Percentiles rank a stretch among this genome's conserved stretches.
phyloP scores from a whole-genome alignment of 2,329 filamentous ascomycete genomes.

The Xylariaceae sp. region DNA sequence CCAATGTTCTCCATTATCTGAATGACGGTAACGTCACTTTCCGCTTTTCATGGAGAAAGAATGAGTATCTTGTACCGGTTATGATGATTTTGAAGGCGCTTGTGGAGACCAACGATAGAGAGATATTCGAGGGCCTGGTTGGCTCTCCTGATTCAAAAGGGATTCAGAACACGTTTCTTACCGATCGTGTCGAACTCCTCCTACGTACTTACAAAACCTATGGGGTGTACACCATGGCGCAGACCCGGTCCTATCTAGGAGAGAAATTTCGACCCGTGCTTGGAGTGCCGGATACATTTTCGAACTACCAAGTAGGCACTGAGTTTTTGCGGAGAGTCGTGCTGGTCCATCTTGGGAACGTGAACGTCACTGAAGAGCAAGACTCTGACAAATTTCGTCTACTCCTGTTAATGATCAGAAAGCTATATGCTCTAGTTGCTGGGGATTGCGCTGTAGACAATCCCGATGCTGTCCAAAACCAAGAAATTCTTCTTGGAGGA shows the following conservation, averaged over 20 bases:
- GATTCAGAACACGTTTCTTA: constrained; percentile 87
- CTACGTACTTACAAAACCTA: constrained; percentile 94
- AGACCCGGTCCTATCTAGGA: constrained; percentile 86
- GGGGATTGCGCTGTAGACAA: constrained; percentile 95
- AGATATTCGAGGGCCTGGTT: constrained; percentile 93
- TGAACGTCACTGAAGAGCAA: constrained; percentile 81
- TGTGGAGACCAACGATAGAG: constrained; percentile 92
- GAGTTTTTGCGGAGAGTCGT: constrained; percentile 92
- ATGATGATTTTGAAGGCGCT: constrained; percentile 97
- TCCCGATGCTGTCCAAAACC: constrained; percentile 94
- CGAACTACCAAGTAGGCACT: constrained; percentile 85
- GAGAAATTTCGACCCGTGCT: constrained; percentile 90
- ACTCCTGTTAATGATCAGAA: constrained; percentile 94
- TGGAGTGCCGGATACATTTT: constrained; percentile 80
- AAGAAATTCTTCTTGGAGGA: constrained; percentile 91
- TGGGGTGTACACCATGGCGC: constrained; percentile 77
- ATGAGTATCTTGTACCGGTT: constrained; percentile 92
- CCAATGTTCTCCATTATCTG: constrained; percentile 95
- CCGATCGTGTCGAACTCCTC: constrained; percentile 89
- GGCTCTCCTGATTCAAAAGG: constrained; percentile 78
- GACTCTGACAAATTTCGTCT: constrained; percentile 93
- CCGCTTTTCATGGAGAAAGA: constrained; percentile 96
- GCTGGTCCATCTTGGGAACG: constrained; percentile 86
- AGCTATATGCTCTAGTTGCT: constrained; percentile 90
- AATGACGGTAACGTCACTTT: constrained; percentile 96